These are phyloP conservation scores for Pisolithus thermaeus DNA, from an alignment of 1,284 basidiomycete genomes.

Conservation along the genomic window DNA sequence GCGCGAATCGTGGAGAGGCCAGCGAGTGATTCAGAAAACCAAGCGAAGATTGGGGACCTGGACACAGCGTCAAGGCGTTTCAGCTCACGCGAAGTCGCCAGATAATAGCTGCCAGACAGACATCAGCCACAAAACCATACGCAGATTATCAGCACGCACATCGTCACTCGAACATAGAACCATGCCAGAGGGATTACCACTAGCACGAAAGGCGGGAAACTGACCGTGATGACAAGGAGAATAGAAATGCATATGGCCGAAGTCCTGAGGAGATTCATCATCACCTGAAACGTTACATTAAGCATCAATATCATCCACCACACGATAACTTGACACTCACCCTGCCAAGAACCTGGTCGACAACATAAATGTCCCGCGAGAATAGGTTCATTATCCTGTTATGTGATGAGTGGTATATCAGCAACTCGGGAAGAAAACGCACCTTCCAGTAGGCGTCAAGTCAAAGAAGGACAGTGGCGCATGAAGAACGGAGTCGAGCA, in stretches of 20 bases:
- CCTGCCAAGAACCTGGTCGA: slow-evolving; percentile 77
- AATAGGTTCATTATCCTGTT: slow-evolving; percentile 80
- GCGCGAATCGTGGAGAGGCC: slow-evolving; percentile 87
- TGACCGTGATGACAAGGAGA: slow-evolving; percentile 70
- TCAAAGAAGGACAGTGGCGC: slow-evolving; percentile 89
- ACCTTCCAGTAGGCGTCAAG: slow-evolving; percentile 75
- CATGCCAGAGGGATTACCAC: slow-evolving; percentile 69
- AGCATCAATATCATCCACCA: neutral
- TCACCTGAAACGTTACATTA: slow-evolving; percentile 40
- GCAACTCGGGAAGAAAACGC: slow-evolving; percentile 11
- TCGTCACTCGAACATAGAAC: slow-evolving; percentile 76
- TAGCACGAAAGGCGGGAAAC: slow-evolving; percentile 80
- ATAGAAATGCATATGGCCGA: slow-evolving; percentile 64
- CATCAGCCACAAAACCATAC: neutral
- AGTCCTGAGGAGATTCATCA: slow-evolving; percentile 65
- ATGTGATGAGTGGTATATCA: neutral
- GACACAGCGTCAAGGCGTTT: slow-evolving; percentile 90
- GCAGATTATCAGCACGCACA: slow-evolving; percentile 35
- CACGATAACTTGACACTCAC: slow-evolving; percentile 27
- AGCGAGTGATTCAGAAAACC: slow-evolving; percentile 82
- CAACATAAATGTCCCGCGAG: slow-evolving; percentile 88
- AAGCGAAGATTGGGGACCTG: slow-evolving; percentile 86
- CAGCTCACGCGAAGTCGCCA: slow-evolving; percentile 86
- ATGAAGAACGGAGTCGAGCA: slow-evolving; percentile 72
- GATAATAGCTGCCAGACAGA: slow-evolving; percentile 63